Evolutionary conservation across 805 yeast genomes (phyloP), one percentile per base, ranked within the genome.

Genomic region (Metschnikowia gelsemii): DNA sequence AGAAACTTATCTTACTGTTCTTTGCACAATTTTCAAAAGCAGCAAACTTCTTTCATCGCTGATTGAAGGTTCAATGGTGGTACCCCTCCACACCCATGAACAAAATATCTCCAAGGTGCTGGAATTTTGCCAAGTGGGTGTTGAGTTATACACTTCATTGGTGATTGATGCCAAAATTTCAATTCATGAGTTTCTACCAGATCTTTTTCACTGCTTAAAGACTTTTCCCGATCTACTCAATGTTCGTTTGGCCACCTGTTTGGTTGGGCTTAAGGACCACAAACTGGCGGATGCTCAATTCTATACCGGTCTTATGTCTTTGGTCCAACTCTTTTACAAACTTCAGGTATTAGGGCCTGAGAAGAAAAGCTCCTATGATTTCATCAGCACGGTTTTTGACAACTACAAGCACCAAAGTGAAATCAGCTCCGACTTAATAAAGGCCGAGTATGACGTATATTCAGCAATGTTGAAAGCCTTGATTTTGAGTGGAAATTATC

Each of bases 1-100:
- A 30, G 66, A 64, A 14, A 82, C 86, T 6, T 84, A 78, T 58
- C 66, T 75, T 51, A 57, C 64, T 1, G 58, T 76, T 4, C 64
- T 84, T 33, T 61, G 63, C 17, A 72, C 76, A 22, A 64, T 84
- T 20, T 65, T 83, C 38, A 62, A 64, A 28, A 80, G 82, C 54
- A 42, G 76, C 75, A 16, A 68, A 55, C 46, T 58, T 56, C 32
- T 54, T 48, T 8, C 68, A 57, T 26, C 68, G 63, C 41, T 59
- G 54, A 48, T 56, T 53, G 22, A 73, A 67, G 49, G n/a, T n/a
- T n/a, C 79, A 75, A 14, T 51, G 50, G 35, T 80, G 69, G 49
- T 77, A 68, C 57, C 75, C 62, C 63, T 70, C 9, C 49, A 44
- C n/a, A 51, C 81, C 72, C 30, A 63, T 68, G 45, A 83, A 66